These are phyloP conservation scores for Termitomyces sp. DNA, from an alignment of 768 basidiomycete genomes.

Conservation along the genomic window DNA sequence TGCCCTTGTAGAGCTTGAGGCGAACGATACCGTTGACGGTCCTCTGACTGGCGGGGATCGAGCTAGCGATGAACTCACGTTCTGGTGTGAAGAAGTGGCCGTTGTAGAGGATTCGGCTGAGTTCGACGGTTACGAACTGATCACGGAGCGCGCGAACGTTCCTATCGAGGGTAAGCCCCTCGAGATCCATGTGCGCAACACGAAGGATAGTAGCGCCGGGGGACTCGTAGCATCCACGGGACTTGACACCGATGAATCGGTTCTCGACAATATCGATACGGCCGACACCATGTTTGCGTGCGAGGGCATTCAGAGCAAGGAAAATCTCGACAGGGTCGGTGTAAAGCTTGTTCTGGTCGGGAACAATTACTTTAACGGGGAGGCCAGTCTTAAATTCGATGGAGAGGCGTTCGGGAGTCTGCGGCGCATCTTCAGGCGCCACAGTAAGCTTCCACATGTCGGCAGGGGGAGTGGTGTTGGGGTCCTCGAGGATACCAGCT, in stretches of 20 bases:
- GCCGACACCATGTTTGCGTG: conserved; percentile 92
- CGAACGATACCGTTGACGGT: conserved; percentile 94
- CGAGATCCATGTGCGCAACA: conserved; percentile 91
- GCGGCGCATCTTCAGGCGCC: conserved; percentile 77
- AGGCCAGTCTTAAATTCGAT: conserved; percentile 88
- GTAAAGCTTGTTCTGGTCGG: conserved; percentile 51
- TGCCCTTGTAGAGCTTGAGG: conserved; percentile 93
- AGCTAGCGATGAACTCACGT: conserved; percentile 87
- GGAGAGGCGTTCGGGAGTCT: conserved; percentile 67
- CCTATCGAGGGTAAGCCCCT: conserved; percentile 96
- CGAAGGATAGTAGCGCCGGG: conserved; percentile 96
- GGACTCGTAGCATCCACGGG: conserved; percentile 98
- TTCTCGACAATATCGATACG: conserved; percentile 99
- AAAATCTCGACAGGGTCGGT: conserved; percentile 97
- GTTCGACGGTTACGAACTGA: conserved; percentile 88
- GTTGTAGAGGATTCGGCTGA: conserved; percentile 93
- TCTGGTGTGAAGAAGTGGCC: conserved; percentile 99
- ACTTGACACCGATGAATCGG: conserved; percentile 98
- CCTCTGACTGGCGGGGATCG: conserved; percentile 90
- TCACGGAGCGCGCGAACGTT: conserved; percentile 94
- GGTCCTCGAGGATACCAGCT: conserved; percentile 97
- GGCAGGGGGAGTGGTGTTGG: conserved; percentile 84
- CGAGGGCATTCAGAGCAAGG: conserved; percentile 84
- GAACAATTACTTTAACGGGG: conserved; percentile 74
- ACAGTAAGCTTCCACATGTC: conserved; percentile 99